Base-by-base conservation (phyloP, 129 eudicot genomes). In the Flaveria sonorensis region DNA sequence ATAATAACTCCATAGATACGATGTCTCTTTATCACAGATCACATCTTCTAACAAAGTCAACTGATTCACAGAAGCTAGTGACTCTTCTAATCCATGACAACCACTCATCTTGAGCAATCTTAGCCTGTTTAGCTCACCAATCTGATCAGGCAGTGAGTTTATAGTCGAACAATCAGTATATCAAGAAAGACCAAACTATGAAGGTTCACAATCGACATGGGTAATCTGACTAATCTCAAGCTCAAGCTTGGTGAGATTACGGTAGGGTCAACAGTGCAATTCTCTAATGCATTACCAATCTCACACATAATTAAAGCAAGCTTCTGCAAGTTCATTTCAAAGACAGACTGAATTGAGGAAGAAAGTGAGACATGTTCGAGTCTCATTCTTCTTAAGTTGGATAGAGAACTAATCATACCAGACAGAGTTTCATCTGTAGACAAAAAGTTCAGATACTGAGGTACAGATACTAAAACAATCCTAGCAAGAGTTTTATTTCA, bases 281-380 rank as follows among this genome's bases (percentile, higher is more conserved):
- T 55, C 4, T 20, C 62, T 18, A 55, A 55, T 19, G 62, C 62
- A 7, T 10, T 19, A 55, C 62, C 26, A 3, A 55, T 55, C 62
- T 55, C 26, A 3, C 91, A 87, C 80, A 80, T 69, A 6, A 74
- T 62, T 7, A 87, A 66, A 24, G 83, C 82, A 52, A 87, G 53
- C 57, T 87, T 87, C 48, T 11, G 68, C 56, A 87, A 47, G 52
- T 77, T 87, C 55, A 85, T 9, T 45, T 61, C 70, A 45, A 61
- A 43, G 18, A 80, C 47, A 79, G 50, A 32, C 48, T 47, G 64
- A 4, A 26, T 16, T 47, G 68, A 43, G 20, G 74, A 74, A 10
- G 74, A 20, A 24, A 87, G 9, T 1, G 71, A 82, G 30, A 82
- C 28, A 14, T 78, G 75, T 24, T 77, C 84, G 10, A 82, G 53